These are phyloP conservation scores for Claviceps purpurea DNA, from an alignment of 2,329 filamentous ascomycete species.

Conservation along the genomic window DNA sequence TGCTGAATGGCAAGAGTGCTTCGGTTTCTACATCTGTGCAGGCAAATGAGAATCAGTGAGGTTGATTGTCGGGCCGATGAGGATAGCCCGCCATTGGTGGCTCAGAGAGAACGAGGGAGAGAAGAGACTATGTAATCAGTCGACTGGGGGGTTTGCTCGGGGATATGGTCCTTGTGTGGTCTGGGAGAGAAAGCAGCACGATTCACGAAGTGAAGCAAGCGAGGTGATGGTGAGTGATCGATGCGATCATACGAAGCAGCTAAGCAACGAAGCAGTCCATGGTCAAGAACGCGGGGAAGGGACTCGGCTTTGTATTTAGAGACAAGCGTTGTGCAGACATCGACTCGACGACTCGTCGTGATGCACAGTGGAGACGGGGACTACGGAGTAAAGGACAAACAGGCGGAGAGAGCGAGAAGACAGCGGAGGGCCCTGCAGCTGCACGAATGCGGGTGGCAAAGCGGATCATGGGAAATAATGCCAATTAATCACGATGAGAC, in stretches of 20 bases:
- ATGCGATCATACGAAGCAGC: not conserved
- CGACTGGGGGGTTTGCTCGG: not conserved
- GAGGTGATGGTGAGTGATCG: not conserved
- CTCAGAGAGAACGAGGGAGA: not conserved
- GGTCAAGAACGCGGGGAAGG: not conserved
- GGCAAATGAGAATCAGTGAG: not conserved
- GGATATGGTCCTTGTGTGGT: not conserved
- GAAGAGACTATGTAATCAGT: not conserved
- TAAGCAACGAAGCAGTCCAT: not conserved
- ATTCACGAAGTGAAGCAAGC: not conserved
- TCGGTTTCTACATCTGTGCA: not conserved
- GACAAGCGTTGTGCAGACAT: not conserved
- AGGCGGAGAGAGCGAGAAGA: not conserved
- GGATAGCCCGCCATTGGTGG: not conserved
- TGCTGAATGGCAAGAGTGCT: too few relatives aligned
- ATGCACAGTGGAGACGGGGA: not conserved
- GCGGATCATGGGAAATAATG: not conserved
- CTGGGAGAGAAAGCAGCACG: too few relatives aligned
- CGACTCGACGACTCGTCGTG: not conserved
- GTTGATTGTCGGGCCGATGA: not conserved
- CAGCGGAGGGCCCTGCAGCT: not conserved
- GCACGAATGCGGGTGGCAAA: not conserved
- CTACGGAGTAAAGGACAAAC: not conserved
- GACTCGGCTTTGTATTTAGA: not conserved
- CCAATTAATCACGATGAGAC: constrained; percentile 1